Percentiles rank a stretch among this genome's conserved stretches.
phyloP scores from a whole-genome alignment of 2,329 filamentous ascomycete species.

The Bipolaris oryzae region DNA sequence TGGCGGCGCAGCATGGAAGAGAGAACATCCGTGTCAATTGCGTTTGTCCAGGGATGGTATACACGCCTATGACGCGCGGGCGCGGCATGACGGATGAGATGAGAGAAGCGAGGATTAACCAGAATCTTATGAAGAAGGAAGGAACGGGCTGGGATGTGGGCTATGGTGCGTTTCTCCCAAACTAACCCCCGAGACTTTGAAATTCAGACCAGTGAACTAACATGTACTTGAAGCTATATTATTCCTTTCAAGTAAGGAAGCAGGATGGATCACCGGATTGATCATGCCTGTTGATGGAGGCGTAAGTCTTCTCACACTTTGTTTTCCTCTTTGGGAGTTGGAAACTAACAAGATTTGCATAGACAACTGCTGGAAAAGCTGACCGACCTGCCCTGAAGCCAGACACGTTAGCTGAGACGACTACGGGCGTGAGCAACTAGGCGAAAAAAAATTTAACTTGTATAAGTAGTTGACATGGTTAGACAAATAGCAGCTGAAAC shows the following conservation, averaged over 20 bases:
- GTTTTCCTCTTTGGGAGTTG: no score
- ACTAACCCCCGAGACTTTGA: no score
- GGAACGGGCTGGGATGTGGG: slow-evolving; percentile 62
- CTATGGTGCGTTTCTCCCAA: background rate
- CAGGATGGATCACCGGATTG: slow-evolving; percentile 28
- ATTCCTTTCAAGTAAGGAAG: slow-evolving; percentile 23
- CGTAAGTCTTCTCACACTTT: slow-evolving; percentile 14
- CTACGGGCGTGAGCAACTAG: slow-evolving; percentile 17
- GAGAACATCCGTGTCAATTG: slow-evolving; percentile 62
- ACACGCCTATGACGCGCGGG: slow-evolving; percentile 62
- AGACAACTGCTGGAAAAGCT: slow-evolving; percentile 34
- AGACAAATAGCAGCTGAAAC: no score
- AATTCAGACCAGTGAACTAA: background rate
- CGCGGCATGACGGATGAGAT: slow-evolving; percentile 58
- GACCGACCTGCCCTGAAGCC: slow-evolving; percentile 31
- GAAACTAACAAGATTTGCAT: no score
- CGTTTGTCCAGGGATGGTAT: slow-evolving; percentile 62
- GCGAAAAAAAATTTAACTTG: no score
- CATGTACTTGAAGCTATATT: slow-evolving; percentile 6
- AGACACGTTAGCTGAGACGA: slow-evolving; percentile 18
- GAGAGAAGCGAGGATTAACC: slow-evolving; percentile 55
- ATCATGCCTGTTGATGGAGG: slow-evolving; percentile 31
- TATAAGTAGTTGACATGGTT: background rate
- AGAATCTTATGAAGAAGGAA: slow-evolving; percentile 60
- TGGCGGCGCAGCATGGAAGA: slow-evolving; percentile 60